Evolutionary conservation across 768 basidiomycete genomes (phyloP), one percentile per base, ranked within the genome.

Genomic region (Boletus rex-veris): DNA sequence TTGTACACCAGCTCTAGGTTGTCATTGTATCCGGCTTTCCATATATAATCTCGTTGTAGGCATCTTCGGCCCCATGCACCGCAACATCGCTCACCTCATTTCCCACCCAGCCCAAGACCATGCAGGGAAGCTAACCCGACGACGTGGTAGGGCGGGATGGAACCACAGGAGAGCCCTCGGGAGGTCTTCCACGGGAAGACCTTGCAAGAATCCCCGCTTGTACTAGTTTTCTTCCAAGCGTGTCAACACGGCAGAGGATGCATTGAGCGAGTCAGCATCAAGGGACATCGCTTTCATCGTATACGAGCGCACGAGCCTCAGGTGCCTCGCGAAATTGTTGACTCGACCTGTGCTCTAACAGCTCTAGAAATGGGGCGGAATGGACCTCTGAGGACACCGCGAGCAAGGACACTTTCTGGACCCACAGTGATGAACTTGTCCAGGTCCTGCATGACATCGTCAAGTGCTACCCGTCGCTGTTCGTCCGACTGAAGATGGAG

Each of bases 41-140:
- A 63, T 33, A 53, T 30, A 45, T 21, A 14, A 52, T 4, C 26
- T 10, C 24, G 0, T 45, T 7, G 4, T 30, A 1, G 7, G 36
- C 4, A 21, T 41, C 19, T 6, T 44, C 33, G 8, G 30, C 18
- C 35, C 28, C 58, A 18, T 3, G 1, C 12, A 48, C 35, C 7
- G 16, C 14, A 9, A 18, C 19, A 14, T 24, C 37, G n/a, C 2
- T 39, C 12, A 52, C 52, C 5, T 0, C 31, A 2, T 53, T 4
- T 55, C 45, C 53, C 58, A 62, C 5, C 53, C 50, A 16, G 44
- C 50, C 58, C 54, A 53, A 18, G 59, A 58, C 54, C 52, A 54
- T 10, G 47, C 16, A 0, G 45, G 39, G 26, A 52, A 63, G 2
- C n/a, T 41, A 28, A 11, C 37, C 16, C n/a, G 16, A n/a, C 5